Conservation (phyloP, 257 asterid species). For the Gentiana macrophylla region DNA sequence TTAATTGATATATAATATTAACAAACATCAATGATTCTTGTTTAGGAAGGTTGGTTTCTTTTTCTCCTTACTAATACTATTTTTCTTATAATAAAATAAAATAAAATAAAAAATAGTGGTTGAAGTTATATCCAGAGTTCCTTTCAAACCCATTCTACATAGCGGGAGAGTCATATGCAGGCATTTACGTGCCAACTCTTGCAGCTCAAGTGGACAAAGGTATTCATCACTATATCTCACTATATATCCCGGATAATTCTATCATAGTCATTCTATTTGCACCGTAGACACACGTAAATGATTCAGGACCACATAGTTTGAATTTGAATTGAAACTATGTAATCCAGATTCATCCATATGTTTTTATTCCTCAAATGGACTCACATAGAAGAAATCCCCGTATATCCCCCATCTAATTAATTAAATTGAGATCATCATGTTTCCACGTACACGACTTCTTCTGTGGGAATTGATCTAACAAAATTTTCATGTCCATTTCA, state of each 20-base stretch:
- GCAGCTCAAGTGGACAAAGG: slow-evolving; percentile 34
- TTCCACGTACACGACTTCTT: not conserved
- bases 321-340: too few relatives aligned
- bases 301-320: not conserved
- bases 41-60: too few relatives aligned
- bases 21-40: too few relatives aligned
- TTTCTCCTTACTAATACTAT: not conserved
- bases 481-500: slow-evolving; percentile 7
- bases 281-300: not conserved
- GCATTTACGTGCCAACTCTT: slow-evolving; percentile 54
- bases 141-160: slow-evolving; percentile 35
- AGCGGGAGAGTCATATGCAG: slow-evolving; percentile 56
- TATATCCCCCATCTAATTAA: too few relatives aligned
- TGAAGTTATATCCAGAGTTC: slow-evolving; percentile 40
- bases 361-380: not conserved
- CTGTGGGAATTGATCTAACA: not conserved
- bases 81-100: not conserved
- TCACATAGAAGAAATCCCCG: slow-evolving; percentile 1
- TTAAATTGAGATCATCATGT: too few relatives aligned
- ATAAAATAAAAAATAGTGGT: slow-evolving; percentile 31
- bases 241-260: too few relatives aligned
- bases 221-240: slow-evolving; percentile 8
- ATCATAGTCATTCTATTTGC: too few relatives aligned
- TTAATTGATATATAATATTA: too few relatives aligned
- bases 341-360: too few relatives aligned